Conservation (phyloP, 495 filamentous ascomycete genomes). For the Penicillium fimorum region DNA sequence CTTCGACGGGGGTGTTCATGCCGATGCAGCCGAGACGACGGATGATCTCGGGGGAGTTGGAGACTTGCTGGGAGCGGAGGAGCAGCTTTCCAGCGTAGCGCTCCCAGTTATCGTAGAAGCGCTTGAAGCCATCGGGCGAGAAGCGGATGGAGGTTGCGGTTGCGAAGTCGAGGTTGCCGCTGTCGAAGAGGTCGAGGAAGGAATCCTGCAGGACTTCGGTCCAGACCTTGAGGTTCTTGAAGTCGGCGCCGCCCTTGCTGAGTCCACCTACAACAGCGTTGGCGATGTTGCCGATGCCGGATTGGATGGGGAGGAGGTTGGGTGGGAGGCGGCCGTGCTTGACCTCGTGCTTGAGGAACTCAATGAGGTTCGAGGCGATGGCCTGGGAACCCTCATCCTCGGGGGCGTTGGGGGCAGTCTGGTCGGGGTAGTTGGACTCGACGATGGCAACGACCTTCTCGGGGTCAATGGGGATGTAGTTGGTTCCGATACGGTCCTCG, state of each 20-base stretch:
- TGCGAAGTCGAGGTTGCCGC: slow-evolving; percentile 84
- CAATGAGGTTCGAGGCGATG: slow-evolving; percentile 80
- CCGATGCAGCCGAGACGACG: slow-evolving; percentile 82
- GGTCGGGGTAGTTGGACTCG: slow-evolving; percentile 80
- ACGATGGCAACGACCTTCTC: slow-evolving; percentile 86
- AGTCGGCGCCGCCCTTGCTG: slow-evolving; percentile 70
- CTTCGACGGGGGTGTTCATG: slow-evolving; percentile 95
- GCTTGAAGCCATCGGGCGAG: slow-evolving; percentile 86
- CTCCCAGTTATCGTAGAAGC: slow-evolving; percentile 88
- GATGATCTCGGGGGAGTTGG: slow-evolving; percentile 95
- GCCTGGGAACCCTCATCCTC: slow-evolving; percentile 69
- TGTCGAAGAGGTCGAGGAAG: slow-evolving; percentile 93
- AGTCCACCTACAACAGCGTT: slow-evolving; percentile 90
- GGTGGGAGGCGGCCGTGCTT: slow-evolving; percentile 69
- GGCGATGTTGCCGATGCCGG: slow-evolving; percentile 91
- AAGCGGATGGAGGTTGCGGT: slow-evolving; percentile 91
- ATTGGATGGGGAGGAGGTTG: slow-evolving; percentile 81
- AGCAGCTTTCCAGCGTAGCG: slow-evolving; percentile 79
- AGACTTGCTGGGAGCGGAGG: slow-evolving; percentile 81
- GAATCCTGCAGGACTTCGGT: slow-evolving; percentile 92
- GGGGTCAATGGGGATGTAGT: slow-evolving; percentile 82
- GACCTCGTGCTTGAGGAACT: slow-evolving; percentile 84
- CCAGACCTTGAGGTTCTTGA: slow-evolving; percentile 87
- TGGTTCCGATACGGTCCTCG: slow-evolving; percentile 78
- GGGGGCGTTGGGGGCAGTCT: slow-evolving; percentile 73